Evolutionary conservation across 2,329 filamentous ascomycete genomes (phyloP).

Genomic region (Calonectria honghensis): DNA sequence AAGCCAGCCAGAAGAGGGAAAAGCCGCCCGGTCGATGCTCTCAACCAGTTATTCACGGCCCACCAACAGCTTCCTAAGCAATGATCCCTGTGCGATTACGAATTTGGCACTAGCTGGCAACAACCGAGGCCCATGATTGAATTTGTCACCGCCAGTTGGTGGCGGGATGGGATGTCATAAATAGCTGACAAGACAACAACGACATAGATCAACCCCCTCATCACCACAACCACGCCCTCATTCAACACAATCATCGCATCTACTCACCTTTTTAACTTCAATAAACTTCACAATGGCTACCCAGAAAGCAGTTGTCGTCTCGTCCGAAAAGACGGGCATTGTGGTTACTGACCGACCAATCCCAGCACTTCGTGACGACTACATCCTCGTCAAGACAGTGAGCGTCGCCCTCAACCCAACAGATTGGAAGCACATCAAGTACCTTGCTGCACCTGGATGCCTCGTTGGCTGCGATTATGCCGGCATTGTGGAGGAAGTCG

Average conservation of each 20-base stretch:
- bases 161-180: not conserved
- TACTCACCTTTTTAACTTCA: not conserved
- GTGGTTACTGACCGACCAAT: constrained; percentile 27
- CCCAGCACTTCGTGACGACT: constrained; percentile 43
- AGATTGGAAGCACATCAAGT: constrained; percentile 59
- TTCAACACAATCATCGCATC: not conserved
- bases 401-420: constrained; percentile 59
- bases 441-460: constrained; percentile 32
- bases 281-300: constrained; percentile 3
- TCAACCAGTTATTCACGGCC: not conserved
- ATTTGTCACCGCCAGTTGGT: constrained; percentile 11
- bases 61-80: not conserved
- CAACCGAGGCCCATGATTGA: not conserved
- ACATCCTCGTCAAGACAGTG: constrained; percentile 59
- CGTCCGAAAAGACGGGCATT: not conserved
- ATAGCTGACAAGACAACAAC: not conserved
- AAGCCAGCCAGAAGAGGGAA: not conserved
- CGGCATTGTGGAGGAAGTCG: constrained; percentile 68
- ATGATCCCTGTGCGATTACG: not conserved
- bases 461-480: constrained; percentile 67
- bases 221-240: not conserved
- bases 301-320: constrained; percentile 9
- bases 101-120: not conserved
- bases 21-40: not conserved
- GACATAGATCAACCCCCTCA: not conserved